phyloP scores from a whole-genome alignment of 176 grass and related monocot genomes.

The Bolboschoenus planiculmis region DNA sequence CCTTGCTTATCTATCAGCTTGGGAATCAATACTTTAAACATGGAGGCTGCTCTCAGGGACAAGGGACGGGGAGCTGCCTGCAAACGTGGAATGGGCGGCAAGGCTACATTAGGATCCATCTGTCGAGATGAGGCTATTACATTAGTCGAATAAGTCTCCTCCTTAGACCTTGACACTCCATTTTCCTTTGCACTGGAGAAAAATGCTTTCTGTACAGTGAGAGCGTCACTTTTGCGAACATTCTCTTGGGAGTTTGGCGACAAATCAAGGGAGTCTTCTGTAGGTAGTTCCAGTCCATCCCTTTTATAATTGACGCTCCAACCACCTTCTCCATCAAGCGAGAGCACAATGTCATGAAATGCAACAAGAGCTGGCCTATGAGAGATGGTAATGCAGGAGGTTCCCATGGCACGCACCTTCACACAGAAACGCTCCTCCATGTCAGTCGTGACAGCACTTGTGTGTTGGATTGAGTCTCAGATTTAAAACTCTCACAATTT shows the following conservation, averaged over 20 bases:
- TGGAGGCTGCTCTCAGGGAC: conserved; percentile 64
- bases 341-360: conserved; percentile 98
- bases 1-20: conserved; percentile 94
- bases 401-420: conserved; percentile 93
- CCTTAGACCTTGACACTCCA: conserved; percentile 49
- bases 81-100: conserved; percentile 48
- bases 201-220: conserved; percentile 92
- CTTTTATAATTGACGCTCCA: conserved; percentile 90
- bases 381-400: conserved; percentile 98
- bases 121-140: conserved; percentile 60
- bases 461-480: too few relatives aligned
- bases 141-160: conserved; percentile 50
- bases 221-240: conserved; percentile 66
- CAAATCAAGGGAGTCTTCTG: conserved; percentile 40
- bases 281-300: conserved; percentile 56
- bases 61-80: conserved; percentile 47
- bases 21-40: conserved; percentile 94
- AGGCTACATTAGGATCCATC: conserved; percentile 33
- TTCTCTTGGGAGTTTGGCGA: conserved; percentile 42
- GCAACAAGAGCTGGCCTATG: conserved; percentile 95
- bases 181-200: conserved; percentile 61
- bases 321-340: conserved; percentile 91
- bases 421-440: conserved; percentile 98
- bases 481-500: too few relatives aligned
- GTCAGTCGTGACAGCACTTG: conserved; percentile 92